Evolutionary conservation across 768 basidiomycete species (phyloP), one percentile per base, ranked within the genome.

Genomic region (Rhodotorula paludigena): DNA sequence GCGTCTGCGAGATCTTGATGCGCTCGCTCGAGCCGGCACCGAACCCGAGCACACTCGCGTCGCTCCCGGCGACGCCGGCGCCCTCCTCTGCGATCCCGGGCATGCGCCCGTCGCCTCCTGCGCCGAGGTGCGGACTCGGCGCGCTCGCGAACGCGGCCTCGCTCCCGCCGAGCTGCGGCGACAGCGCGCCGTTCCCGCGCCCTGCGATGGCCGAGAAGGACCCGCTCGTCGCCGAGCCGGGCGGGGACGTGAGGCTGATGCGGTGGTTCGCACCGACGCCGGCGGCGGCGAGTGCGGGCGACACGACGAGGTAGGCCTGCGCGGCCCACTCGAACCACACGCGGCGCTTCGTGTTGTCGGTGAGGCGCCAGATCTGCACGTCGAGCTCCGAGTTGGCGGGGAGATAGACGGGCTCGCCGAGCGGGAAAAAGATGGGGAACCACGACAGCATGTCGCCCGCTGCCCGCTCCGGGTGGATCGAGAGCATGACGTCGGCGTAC

Each of bases 311-410:
- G 80, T 90, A 98, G 25, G 91, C 87, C 75, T 97, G 93, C 0
- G 92, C 92, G 76, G 89, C 87, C 96, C 96, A 99, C 79, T 98
- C 96, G 79, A 98, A 98, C 96, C 96, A 99, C 21, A 99, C 89
- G 57, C 77, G 77, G 20, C 76, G 76, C 73, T 89, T 87, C 25
- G 86, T 85, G 63, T 87, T 84, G 78, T 89, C 89, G 4, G 92
- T 94, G 69, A 96, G 79, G 33, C 96, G 86, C 93, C 96, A 99
- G 35, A 99, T 85, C 32, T 89, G 89, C 8, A 97, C 90, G 66
- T 90, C 88, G 20, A 99, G 81, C 76, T 99, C 96, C 25, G 90
- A 88, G 75, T 90, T 88, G 74, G 87, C 87, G 21, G 96, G 96
- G 0, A 98, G 83, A 77, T 96, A 98, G 8, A 99, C 79, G 0